phyloP scores from a whole-genome alignment of 768 basidiomycete species.

The Tylopilus subfusipes region DNA sequence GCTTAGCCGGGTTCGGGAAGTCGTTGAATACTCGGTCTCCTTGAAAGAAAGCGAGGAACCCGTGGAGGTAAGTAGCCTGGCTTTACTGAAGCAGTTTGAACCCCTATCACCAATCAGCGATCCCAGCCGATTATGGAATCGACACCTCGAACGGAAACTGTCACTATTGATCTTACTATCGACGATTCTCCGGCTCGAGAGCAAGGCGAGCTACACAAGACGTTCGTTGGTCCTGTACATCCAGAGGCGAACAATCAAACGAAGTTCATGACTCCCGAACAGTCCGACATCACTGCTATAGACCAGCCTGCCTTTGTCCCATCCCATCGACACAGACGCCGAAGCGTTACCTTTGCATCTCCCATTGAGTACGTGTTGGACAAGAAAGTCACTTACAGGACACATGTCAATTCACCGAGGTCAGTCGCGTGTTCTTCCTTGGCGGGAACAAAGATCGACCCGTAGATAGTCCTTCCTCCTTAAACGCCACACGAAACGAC shows the following conservation, averaged over 20 bases:
- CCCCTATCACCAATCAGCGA: constrained; percentile 11
- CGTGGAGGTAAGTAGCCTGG: constrained; percentile 9
- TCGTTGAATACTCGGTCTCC: neutral
- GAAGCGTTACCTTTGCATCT: constrained; percentile 31
- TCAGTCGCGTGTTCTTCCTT: neutral
- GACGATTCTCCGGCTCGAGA: constrained; percentile 25
- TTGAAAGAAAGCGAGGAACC: constrained; percentile 2
- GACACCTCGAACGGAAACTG: constrained; percentile 21
- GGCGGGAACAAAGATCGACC: neutral
- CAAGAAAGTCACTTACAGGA: neutral
- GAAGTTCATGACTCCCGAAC: neutral
- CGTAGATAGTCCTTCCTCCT: neutral
- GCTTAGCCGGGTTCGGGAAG: neutral
- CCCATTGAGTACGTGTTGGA: constrained; percentile 18
- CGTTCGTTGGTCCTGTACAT: neutral
- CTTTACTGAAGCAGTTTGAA: neutral
- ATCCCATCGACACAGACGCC: constrained; percentile 11
- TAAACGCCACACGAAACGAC: neutral
- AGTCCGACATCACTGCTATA: neutral
- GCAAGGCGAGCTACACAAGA: neutral
- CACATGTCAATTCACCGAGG: constrained; percentile 2
- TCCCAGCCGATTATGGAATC: constrained; percentile 5
- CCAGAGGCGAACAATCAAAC: neutral
- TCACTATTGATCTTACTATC: constrained; percentile 46
- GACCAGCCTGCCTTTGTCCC: neutral